Base-by-base conservation (phyloP, 1,284 basidiomycete species). In the Trametes pubescens region DNA sequence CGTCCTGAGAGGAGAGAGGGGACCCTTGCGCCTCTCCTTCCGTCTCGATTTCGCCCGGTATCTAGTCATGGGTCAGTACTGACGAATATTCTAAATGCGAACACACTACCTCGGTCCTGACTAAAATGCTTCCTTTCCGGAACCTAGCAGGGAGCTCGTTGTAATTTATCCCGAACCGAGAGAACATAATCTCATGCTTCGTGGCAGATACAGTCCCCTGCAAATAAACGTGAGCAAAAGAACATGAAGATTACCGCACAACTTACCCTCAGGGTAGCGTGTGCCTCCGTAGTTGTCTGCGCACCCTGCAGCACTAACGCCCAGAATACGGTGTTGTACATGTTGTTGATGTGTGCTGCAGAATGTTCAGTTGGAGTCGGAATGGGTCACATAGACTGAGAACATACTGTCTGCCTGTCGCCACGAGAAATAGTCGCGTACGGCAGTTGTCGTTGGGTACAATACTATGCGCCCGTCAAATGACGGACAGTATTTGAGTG, bases 261-360 rank as follows among this genome's bases (percentile, higher is more conserved):
- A 60, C 80, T 59, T 62, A 93, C 94, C 73, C 84, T 83, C 5
- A 97, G 82, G 1, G 86, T 86, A 37, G 89, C 86, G 73, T 98
- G 94, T 0, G 96, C 96, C 69, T 98, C 86, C 4, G 87, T 84
- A 1, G 92, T 89, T 0, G 88, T 90, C 73, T 91, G 80, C 0
- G 89, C 91, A 9, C 89, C 93, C 70, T 91, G 83, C 47, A 93
- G 88, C 0, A 99, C 89, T 10, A 99, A 83, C 0, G 96, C 92
- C 98, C 97, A 99, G 76, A 99, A 99, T 0, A 83, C 82, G 0
- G 98, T 99, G 73, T 99, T 99, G 81, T 99, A 97, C 24, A 99
- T 81, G 74, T 99, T 99, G 77, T 99, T 99, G 76, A 99, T 94
- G 76, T 99, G 98, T 0, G 98, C 96, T 98, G 18, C 34, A 65